Evolutionary conservation across 2,329 filamentous ascomycete species (phyloP), one percentile per base, ranked within the genome.

Genomic region (Aspergillus sp.): DNA sequence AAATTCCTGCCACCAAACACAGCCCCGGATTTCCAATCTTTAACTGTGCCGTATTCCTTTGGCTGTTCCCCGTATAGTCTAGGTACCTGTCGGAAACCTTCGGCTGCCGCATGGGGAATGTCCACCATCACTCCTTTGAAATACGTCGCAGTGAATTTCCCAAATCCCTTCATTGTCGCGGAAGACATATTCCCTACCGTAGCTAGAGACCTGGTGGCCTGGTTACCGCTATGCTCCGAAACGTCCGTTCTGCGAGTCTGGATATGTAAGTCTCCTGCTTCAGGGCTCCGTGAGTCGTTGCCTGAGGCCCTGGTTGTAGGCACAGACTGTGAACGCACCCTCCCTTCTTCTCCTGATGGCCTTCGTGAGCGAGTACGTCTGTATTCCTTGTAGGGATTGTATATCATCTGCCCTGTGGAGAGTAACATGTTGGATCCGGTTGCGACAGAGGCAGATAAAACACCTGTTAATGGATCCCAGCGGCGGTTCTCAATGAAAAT

Each of bases 21-120:
- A 1, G 67, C 65, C 0, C 74, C 76, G 34, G 65, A 70, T 37
- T 71, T 70, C 65, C 67, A 72, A 34, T 73, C 71, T 5, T 61
- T 67, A 4, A 77, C 67, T 2, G 68, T 60, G 1, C 68, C 68
- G 44, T 75, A 66, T 5, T 73, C 62, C 33, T 66, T 63, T 2
- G 71, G 64, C 12, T 72, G 64, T 34, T 77, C 73, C 4, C 75
- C 74, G 53, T 75, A 77, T 5, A 77, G 55, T 15, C 59, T 68
- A 0, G 75, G 76, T 1, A 73, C 61, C 3, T 66, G 66, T 24
- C 69, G 67, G 12, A 77, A 59, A 0, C 74, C 75, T 51, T 77
- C 72, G 1, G 74, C 59, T 4, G 70, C 51, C 1, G 76, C 75
- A 4, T 72, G 62, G 0, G 75, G 75, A 22, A 77, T 60, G 47